Evolutionary conservation across 805 yeast genomes (phyloP), one percentile per base, ranked within the genome.

Genomic region (Yamadazyma tumulicola): DNA sequence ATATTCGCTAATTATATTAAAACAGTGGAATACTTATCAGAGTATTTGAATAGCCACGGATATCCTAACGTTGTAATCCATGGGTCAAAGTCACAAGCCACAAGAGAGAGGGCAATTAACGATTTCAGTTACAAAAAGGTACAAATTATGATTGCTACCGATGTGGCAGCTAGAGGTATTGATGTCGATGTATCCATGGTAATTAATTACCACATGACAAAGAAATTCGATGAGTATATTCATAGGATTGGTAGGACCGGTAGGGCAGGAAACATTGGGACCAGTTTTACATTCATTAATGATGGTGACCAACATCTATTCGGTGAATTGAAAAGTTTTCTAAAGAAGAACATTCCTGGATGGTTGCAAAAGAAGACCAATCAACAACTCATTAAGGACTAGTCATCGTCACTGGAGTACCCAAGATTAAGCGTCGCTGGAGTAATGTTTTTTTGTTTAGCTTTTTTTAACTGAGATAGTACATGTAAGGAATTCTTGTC

Each of bases 181-280:
- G 97, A 93, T 57, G 79, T 91, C n/a, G 74, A 85, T 46, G 95
- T 91, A 6, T 77, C 93, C 0, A 55, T 89, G 22, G 97, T 91
- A 7, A 57, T 93, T 14, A 93, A 91, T 55, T 89, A 73, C 52
- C 96, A 91, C 47, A 81, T 89, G 89, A 64, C 88, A 7, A 75
- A 70, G 42, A 68, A 69, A 21, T 74, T 88, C 29, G 96, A 88
- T 43, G 89, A 83, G 39, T 91, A 88, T 48, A 75, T 91, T 13
- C 98, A 91, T 59, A 73, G 97, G 52, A 82, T 91, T 32, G 98
- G 98, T 38, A 79, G 98, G 61, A 91, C 98, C 0, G 98, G 97
- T 24, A 76, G 98, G 57, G 97, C 96, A 0, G 97, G 97, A 0
- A 77, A 75, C 30, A 54, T 54, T 5, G 98, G 98, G 29, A 67